Percentiles rank a stretch among this genome's conserved stretches.
These are phyloP conservation scores for Sarcomyxa edulis DNA, from an alignment of 768 basidiomycete species.

Conservation along the genomic window DNA sequence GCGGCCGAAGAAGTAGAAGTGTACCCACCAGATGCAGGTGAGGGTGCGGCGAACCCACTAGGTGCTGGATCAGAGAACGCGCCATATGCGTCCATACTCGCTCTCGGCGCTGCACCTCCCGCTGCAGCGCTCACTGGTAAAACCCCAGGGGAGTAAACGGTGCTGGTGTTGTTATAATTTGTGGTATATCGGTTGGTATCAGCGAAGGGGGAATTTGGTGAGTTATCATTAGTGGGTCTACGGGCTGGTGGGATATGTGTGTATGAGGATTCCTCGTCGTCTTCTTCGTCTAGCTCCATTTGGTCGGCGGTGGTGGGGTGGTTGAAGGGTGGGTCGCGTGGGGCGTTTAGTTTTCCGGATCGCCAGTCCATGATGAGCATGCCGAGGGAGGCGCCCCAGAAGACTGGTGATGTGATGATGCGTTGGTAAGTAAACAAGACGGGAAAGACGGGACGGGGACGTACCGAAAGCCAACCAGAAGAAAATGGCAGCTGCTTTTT, in stretches of 20 bases:
- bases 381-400: constrained; percentile 68
- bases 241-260: constrained; percentile 35
- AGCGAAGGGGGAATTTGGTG: constrained; percentile 43
- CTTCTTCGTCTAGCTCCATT: constrained; percentile 50
- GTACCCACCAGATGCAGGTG: constrained; percentile 14
- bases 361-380: constrained; percentile 76
- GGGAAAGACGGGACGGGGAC: constrained; percentile 15
- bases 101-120: constrained; percentile 35
- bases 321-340: constrained; percentile 74
- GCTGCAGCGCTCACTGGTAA: constrained; percentile 23
- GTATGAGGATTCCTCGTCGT: constrained; percentile 49
- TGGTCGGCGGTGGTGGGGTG: constrained; percentile 48
- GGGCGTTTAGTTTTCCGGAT: constrained; percentile 45
- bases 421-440: constrained; percentile 3
- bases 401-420: constrained; percentile 37
- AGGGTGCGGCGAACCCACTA: constrained; percentile 53
- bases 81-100: constrained; percentile 84
- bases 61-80: constrained; percentile 89
- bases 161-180: constrained; percentile 21
- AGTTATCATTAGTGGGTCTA: constrained; percentile 22
- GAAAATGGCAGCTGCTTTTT: constrained; percentile 87
- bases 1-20: constrained; percentile 22
- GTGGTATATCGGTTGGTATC: constrained; percentile 48
- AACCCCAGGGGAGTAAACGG: constrained; percentile 18
- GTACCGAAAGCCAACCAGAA: constrained; percentile 81